These are phyloP conservation scores for Botrytis hyacinthi DNA, from an alignment of 2,329 filamentous ascomycete species.

Conservation along the genomic window DNA sequence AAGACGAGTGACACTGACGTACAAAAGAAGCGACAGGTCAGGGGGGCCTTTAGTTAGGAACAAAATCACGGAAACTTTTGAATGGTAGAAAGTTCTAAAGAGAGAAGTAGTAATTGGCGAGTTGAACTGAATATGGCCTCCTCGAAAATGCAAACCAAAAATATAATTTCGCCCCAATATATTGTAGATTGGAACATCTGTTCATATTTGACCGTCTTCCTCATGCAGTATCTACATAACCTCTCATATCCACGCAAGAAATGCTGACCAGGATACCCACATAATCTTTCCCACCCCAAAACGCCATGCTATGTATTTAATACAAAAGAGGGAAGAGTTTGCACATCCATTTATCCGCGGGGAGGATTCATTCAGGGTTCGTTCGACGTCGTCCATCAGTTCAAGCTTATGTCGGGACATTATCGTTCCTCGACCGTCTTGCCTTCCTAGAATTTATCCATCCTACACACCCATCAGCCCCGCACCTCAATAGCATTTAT, in stretches of 20 bases:
- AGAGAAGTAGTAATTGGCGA: not conserved
- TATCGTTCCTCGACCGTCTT: not conserved
- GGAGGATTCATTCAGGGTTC: not conserved
- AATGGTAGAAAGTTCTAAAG: not conserved
- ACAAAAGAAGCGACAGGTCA: not conserved
- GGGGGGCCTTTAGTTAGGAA: not conserved
- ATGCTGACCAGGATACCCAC: constrained; percentile 19
- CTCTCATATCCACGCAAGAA: constrained; percentile 11
- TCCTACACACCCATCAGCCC: constrained; percentile 10
- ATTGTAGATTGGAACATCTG: not conserved
- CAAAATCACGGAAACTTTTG: not conserved
- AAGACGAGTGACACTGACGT: constrained; percentile 8
- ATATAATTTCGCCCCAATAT: not conserved
- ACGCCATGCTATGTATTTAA: constrained; percentile 23
- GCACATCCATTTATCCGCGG: constrained; percentile 7
- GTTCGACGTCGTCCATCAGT: constrained; percentile 9
- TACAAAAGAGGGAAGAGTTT: constrained; percentile 24
- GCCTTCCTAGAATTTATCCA: not conserved
- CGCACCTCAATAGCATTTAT: constrained; percentile 11
- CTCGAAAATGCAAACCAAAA: not conserved
- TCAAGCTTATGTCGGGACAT: not conserved
- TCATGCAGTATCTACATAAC: constrained; percentile 14
- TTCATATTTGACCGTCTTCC: constrained; percentile 12
- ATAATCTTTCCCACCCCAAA: constrained; percentile 19
- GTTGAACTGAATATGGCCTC: not conserved